Conservation (phyloP, 345 rosid genomes). For the Passiflora organensis region DNA sequence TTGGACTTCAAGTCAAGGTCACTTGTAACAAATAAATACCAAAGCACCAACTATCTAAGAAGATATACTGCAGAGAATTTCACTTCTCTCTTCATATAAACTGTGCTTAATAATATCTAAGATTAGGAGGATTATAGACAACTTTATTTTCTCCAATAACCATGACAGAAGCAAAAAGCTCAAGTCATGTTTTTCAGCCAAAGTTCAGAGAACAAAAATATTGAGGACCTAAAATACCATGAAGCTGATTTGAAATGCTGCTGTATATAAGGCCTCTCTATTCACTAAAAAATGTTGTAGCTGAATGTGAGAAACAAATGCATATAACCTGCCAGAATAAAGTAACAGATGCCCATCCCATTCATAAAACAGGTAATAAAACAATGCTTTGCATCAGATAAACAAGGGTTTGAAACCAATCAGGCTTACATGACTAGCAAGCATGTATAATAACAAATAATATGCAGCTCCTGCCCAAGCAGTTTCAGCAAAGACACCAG, state of each 20-base stretch:
- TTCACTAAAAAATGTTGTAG: too few species aligned
- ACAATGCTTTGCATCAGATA: background rate
- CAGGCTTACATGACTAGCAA: constrained; percentile 91
- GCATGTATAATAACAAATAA: constrained; percentile 90
- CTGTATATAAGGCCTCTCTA: too few species aligned
- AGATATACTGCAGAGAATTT: too few species aligned
- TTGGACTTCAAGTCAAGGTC: too few species aligned
- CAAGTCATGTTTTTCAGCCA: background rate
- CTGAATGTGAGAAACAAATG: too few species aligned
- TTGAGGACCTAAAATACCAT: too few species aligned
- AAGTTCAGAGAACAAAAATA: constrained; percentile 8
- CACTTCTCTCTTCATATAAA: too few species aligned
- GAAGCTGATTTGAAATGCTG: too few species aligned
- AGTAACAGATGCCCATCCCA: background rate
- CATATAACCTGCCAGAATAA: background rate
- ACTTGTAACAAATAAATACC: too few species aligned
- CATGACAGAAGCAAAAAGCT: background rate
- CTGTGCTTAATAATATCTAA: too few species aligned
- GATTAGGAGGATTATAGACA: too few species aligned
- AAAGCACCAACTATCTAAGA: too few species aligned
- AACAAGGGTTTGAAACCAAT: constrained; percentile 7
- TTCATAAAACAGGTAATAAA: background rate
- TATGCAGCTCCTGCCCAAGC: constrained; percentile 99
- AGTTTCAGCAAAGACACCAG: constrained; percentile 94
- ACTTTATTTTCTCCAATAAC: background rate